Conservation (phyloP, 345 rosid genomes). For the rapeseed (Brassica napus) region DNA sequence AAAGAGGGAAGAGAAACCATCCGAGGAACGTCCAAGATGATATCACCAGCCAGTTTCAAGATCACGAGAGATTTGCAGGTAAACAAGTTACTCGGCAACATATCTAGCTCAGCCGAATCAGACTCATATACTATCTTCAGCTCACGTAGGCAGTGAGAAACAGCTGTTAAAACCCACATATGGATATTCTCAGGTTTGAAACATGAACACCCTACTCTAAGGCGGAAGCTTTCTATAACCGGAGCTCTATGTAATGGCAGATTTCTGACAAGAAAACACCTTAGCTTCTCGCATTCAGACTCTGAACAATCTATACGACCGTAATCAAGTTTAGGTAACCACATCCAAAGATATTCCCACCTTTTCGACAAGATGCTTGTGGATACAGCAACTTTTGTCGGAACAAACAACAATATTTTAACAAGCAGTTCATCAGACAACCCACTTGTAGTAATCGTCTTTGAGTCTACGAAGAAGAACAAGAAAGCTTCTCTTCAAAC, state of each 20-base stretch:
- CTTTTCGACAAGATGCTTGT: conserved; percentile 22
- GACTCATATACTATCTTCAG: neutral
- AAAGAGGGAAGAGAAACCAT: neutral
- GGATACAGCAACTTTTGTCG: conserved; percentile 16
- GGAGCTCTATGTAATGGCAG: conserved; percentile 20
- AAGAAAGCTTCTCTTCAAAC: too few relatives aligned
- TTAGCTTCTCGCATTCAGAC: neutral
- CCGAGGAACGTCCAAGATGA: neutral
- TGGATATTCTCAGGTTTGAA: neutral
- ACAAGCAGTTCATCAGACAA: conserved; percentile 10
- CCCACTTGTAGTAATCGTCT: too few relatives aligned
- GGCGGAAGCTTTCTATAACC: conserved; percentile 2
- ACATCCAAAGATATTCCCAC: conserved; percentile 26
- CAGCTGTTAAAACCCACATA: neutral
- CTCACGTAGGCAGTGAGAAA: neutral
- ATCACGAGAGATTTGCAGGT: neutral
- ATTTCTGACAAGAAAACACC: neutral
- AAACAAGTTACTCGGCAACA: neutral
- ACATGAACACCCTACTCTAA: neutral
- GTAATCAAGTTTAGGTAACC: conserved; percentile 14
- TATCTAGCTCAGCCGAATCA: neutral
- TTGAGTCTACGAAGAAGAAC: too few relatives aligned
- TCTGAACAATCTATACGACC: neutral
- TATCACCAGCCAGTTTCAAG: neutral
- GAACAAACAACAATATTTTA: conserved; percentile 1